Percentiles rank a stretch among this genome's conserved stretches.
These are phyloP conservation scores for Penicillium italicum DNA, from an alignment of 2,329 filamentous ascomycete genomes.

Conservation along the genomic window DNA sequence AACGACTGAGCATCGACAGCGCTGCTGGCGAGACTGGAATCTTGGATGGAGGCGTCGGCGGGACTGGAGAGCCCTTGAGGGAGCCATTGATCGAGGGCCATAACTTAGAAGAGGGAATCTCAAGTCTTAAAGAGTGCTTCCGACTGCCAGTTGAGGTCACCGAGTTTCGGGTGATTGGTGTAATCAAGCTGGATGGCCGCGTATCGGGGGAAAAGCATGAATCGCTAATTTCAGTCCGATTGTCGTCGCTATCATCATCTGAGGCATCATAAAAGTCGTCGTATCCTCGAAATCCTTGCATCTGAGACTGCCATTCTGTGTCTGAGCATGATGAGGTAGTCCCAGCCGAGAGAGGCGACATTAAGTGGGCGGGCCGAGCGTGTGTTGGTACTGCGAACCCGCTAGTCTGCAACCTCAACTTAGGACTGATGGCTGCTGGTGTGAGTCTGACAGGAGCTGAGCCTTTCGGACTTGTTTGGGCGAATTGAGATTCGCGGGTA, in stretches of 20 bases:
- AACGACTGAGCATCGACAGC: constrained; percentile 66
- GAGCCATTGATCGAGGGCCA: constrained; percentile 57
- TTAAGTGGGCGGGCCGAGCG: constrained; percentile 24
- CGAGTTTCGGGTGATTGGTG: constrained; percentile 40
- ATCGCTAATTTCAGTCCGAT: constrained; percentile 46
- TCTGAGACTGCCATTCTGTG: constrained; percentile 62
- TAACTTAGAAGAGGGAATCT: constrained; percentile 56
- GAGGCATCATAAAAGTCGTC: constrained; percentile 86
- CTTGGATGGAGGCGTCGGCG: constrained; percentile 49
- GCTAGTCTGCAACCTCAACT: constrained; percentile 37
- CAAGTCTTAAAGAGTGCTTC: constrained; percentile 55
- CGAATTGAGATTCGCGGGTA: constrained; percentile 31
- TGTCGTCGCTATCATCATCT: constrained; percentile 61
- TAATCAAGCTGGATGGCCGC: constrained; percentile 49
- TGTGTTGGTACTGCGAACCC: constrained; percentile 25
- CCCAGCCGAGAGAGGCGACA: constrained; percentile 34
- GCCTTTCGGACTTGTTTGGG: constrained; percentile 13
- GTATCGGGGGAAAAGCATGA: constrained; percentile 48
- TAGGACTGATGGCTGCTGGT: constrained; percentile 20
- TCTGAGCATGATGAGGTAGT: constrained; percentile 42
- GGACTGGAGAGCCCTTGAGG: constrained; percentile 47
- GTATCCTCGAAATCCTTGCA: constrained; percentile 72
- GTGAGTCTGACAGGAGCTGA: constrained; percentile 4
- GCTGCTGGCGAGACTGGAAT: constrained; percentile 74
- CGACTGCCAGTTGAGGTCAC: constrained; percentile 39